Percentiles rank a stretch among this genome's conserved stretches.
These are phyloP conservation scores for Metschnikowia anglica DNA, from an alignment of 805 yeast species.

Conservation along the genomic window DNA sequence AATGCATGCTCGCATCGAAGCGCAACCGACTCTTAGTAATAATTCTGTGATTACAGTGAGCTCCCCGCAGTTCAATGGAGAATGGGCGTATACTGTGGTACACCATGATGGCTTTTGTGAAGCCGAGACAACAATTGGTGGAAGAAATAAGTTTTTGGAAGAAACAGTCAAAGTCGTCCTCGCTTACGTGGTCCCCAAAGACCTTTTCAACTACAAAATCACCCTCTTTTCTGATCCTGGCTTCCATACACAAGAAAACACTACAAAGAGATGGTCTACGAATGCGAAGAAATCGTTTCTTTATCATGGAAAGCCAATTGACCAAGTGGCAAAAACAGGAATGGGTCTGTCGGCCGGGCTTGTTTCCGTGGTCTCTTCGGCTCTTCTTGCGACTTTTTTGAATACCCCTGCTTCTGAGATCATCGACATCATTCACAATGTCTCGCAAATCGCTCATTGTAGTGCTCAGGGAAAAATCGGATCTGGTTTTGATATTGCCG, in stretches of 20 bases:
- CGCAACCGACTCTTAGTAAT: conserved; percentile 14
- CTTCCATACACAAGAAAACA: conserved; percentile 74
- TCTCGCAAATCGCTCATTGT: conserved; percentile 89
- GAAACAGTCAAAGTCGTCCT: conserved; percentile 58
- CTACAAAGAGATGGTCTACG: conserved; percentile 32
- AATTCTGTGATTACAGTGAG: conserved; percentile 39
- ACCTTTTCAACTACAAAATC: conserved; percentile 40
- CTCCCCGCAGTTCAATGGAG: conserved; percentile 81
- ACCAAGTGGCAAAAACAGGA: conserved; percentile 87
- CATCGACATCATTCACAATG: conserved; percentile 60
- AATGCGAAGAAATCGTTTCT: conserved; percentile 48
- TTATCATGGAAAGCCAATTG: conserved; percentile 59
- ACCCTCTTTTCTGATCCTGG: conserved; percentile 82
- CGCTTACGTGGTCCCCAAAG: conserved; percentile 44
- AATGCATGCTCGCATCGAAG: conserved; percentile 69
- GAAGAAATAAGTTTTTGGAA: conserved; percentile 70
- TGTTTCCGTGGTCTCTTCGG: conserved; percentile 75
- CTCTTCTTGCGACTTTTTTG: conserved; percentile 48
- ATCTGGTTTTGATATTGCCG: conserved; percentile 95
- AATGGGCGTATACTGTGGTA: conserved; percentile 56
- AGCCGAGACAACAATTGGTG: conserved; percentile 20
- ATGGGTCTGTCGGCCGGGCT: conserved; percentile 95
- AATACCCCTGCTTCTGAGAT: conserved; percentile 15
- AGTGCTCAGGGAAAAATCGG: conserved; percentile 94
- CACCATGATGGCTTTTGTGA: conserved; percentile 2